phyloP scores from a whole-genome alignment of 257 asterid genomes.

The Nicotiana obtusifolia region DNA sequence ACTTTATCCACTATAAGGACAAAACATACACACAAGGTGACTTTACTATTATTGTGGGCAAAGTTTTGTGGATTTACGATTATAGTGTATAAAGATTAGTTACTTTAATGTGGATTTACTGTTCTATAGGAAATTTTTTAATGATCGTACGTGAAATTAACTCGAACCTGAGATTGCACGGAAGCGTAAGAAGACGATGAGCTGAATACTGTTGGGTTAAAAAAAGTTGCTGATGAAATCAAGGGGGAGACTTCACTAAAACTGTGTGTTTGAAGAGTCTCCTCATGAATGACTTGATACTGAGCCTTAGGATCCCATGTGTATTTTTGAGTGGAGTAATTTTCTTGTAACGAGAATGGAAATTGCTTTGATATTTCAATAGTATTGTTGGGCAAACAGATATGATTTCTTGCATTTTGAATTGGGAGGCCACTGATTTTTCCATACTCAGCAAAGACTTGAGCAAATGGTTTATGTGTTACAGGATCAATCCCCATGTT shows the following conservation, averaged over 20 bases:
- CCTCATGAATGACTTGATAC: not conserved
- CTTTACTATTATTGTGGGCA: too few species aligned
- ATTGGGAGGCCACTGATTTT: slow-evolving; percentile 50
- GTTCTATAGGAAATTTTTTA: too few species aligned
- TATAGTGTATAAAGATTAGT: too few species aligned
- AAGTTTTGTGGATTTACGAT: too few species aligned
- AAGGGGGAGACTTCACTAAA: slow-evolving; percentile 36
- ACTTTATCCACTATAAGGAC: too few species aligned
- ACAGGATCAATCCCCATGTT: slow-evolving; percentile 93
- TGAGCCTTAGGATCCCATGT: slow-evolving; percentile 11
- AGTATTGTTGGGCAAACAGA: slow-evolving; percentile 23
- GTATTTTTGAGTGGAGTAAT: slow-evolving; percentile 4
- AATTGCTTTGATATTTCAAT: slow-evolving; percentile 13
- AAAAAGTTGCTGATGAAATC: slow-evolving; percentile 30
- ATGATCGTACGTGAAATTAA: too few species aligned
- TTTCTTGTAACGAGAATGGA: slow-evolving; percentile 9
- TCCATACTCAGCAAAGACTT: slow-evolving; percentile 65
- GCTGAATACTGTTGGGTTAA: slow-evolving; percentile 29
- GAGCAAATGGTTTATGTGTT: slow-evolving; percentile 95
- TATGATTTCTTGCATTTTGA: slow-evolving; percentile 22
- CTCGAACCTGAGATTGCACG: slow-evolving; percentile 16
- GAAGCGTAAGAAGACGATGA: slow-evolving; percentile 31
- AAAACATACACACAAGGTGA: too few species aligned
- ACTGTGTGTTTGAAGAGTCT: slow-evolving; percentile 24
- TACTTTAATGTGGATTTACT: too few species aligned